Base-by-base conservation (phyloP, 164 flowering plant genomes). In the Sedum album region DNA sequence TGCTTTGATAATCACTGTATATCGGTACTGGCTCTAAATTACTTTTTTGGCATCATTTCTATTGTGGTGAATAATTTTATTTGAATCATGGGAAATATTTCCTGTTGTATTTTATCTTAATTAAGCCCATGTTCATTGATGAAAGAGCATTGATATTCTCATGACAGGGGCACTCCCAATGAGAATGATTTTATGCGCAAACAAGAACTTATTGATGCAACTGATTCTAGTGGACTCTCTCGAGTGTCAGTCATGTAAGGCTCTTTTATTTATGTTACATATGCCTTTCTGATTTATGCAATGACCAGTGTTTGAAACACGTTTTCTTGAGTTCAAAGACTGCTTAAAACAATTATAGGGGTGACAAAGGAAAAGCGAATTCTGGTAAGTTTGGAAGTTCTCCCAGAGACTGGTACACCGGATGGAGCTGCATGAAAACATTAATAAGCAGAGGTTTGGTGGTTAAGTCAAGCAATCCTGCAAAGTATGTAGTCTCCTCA, bases 181-280 rank as follows among this genome's bases (percentile, higher is more conserved):
- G 97, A 91, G 53, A 73, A 31, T 36, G 87, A 82, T 36, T 90
- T 74, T 76, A 92, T 95, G 97, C 82, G 74, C 68, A 95, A 90
- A 69, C 93, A 88, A 71, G 97, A 92, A 72, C 88, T 95, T 63
- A 87, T 90, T 74, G 94, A 90, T 81, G 96, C 91, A 35, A 88
- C 97, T 71, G 99, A 92, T 80, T 87, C 90, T 33, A 95, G 97
- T 80, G 97, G 97, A 23, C 91, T 95, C 69, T 84, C 97, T 55
- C 80, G 91, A 67, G 91, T 67, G 31, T 85, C 96, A 31, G 84
- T 92, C 76, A 80, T 28, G 99, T 90, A 86, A 71, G 90, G 57
- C 39, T 4, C 25, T n/a, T 51, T n/a, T 51, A 21, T 21, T 51
- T 14, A 2, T 28, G 33, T 11, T 57, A 0, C 17, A 11, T 57